A percentile compares a stretch with the other conserved stretches of the same genome.
These are phyloP conservation scores for Sporothrix humicola DNA, from an alignment of 2,329 filamentous ascomycete genomes.

Conservation along the genomic window DNA sequence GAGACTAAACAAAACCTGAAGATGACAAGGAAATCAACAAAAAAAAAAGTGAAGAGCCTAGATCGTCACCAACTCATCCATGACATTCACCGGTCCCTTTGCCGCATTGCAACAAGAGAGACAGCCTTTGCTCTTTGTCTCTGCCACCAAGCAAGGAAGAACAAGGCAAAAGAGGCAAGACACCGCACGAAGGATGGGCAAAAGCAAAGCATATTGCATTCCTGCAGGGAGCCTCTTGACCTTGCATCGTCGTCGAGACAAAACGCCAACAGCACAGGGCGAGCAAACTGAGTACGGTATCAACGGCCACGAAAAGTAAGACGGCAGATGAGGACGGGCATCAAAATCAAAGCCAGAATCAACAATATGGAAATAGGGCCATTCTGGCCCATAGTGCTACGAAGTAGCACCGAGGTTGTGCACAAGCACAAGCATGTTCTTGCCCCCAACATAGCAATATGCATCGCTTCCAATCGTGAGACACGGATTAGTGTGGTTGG, in stretches of 20 bases:
- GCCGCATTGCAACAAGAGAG: constrained; percentile 1
- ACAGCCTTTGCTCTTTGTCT: not conserved
- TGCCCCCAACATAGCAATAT: constrained; percentile 11
- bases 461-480: constrained; percentile 29
- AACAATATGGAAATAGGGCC: not conserved
- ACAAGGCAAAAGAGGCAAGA: constrained; percentile 16
- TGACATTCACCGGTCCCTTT: not conserved
- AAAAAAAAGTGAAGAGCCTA: not conserved
- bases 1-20: not conserved
- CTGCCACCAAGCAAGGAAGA: not conserved
- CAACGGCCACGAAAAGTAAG: constrained; percentile 3
- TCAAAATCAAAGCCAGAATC: not conserved
- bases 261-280: not conserved
- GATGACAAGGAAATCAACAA: not conserved
- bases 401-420: constrained; percentile 15
- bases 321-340: not conserved
- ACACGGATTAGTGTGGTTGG: constrained; percentile 22
- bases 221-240: constrained; percentile 8
- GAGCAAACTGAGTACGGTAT: not conserved
- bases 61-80: not conserved
- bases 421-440: constrained; percentile 1
- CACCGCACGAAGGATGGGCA: not conserved
- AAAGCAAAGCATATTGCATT: not conserved
- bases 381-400: not conserved
- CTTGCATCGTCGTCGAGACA: constrained; percentile 16